Conservation (phyloP, 805 yeast genomes). For the Dipodascus albidus region DNA sequence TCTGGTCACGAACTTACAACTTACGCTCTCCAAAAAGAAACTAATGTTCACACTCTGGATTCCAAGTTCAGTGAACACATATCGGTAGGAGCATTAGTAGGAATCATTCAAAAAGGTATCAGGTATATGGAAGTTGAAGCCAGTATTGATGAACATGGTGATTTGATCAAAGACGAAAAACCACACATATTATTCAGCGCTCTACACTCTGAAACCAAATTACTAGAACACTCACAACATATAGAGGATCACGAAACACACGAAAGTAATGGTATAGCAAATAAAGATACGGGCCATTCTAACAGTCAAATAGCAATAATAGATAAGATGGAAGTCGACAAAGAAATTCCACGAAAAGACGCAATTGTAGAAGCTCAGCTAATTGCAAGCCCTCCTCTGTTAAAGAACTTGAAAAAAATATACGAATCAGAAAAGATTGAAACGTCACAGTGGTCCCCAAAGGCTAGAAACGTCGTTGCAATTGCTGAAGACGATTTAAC, state of each 20-base stretch:
- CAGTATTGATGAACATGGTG: constrained; percentile 31
- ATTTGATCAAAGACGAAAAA: constrained; percentile 19
- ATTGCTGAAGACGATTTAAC: neutral
- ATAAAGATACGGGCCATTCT: neutral
- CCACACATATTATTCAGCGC: constrained; percentile 10
- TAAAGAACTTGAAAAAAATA: neutral
- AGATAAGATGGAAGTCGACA: neutral
- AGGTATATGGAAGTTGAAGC: constrained; percentile 63
- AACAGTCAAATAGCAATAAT: neutral
- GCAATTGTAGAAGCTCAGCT: neutral
- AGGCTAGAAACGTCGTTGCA: neutral
- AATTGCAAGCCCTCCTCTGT: neutral
- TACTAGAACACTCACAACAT: neutral
- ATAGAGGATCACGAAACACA: neutral
- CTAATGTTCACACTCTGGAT: constrained; percentile 50
- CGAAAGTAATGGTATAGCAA: neutral
- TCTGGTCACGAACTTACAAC: constrained; percentile 59
- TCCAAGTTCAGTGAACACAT: constrained; percentile 36
- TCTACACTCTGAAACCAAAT: constrained; percentile 8
- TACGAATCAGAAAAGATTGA: constrained; percentile 5
- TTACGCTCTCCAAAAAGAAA: constrained; percentile 66
- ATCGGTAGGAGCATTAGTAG: constrained; percentile 74
- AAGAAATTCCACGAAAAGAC: neutral
- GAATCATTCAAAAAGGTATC: constrained; percentile 76
- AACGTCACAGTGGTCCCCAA: constrained; percentile 7